phyloP scores from a whole-genome alignment of 1,284 basidiomycete species.

The Phellopilus nigrolimitatus region DNA sequence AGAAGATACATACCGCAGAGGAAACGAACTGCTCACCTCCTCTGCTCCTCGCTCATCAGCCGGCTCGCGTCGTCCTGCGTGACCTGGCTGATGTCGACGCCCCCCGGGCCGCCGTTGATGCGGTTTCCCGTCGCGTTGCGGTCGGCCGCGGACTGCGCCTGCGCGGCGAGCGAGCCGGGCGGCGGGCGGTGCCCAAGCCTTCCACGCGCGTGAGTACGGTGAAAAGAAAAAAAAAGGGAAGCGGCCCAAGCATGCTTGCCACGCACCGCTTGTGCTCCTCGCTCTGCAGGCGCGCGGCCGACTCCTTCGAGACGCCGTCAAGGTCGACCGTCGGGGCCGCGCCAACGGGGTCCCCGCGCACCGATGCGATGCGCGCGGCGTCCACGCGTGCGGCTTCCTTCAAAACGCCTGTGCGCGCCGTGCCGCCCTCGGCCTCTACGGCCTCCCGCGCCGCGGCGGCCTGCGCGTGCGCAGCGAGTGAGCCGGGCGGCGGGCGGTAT shows the following conservation, averaged over 20 bases:
- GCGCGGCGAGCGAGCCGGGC: constrained; percentile 18
- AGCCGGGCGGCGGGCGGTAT: constrained; percentile 22
- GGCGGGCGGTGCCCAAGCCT: constrained; percentile 18
- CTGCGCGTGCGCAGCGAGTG: constrained; percentile 19
- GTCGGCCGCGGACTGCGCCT: constrained; percentile 19
- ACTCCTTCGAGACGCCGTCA: constrained; percentile 12
- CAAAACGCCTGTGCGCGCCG: neutral
- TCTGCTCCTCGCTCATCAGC: constrained; percentile 15
- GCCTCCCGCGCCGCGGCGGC: constrained; percentile 9
- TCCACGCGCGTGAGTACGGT: neutral
- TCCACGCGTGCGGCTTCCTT: constrained; percentile 15
- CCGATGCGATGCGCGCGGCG: constrained; percentile 10
- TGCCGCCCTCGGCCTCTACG: neutral
- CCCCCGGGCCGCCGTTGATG: constrained; percentile 9
- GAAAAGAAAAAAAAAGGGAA: neutral
- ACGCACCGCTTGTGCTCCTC: constrained; percentile 19
- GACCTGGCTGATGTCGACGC: neutral
- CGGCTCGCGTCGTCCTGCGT: constrained; percentile 9
- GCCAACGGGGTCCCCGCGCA: constrained; percentile 5
- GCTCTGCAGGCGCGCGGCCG: constrained; percentile 19
- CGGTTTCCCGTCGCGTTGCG: constrained; percentile 2
- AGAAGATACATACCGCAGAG: neutral
- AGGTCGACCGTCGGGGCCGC: constrained; percentile 14
- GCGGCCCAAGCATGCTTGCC: neutral
- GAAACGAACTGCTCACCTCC: constrained; percentile 2